Conservation (phyloP, 345 rosid species). For the Pistacia atlantica region DNA sequence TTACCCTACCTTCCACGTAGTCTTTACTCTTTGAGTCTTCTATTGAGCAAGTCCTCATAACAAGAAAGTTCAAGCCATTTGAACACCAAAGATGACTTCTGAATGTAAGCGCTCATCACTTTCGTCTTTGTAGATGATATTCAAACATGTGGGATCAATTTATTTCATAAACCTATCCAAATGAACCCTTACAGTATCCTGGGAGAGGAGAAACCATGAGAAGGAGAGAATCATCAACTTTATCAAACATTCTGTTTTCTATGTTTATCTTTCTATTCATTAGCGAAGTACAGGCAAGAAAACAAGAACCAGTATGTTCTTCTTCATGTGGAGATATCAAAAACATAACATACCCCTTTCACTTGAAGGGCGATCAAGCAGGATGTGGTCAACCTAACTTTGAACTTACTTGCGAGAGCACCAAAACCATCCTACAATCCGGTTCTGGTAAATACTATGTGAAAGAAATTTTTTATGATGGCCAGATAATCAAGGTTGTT, state of each 20-base stretch:
- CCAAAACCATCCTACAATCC: slow-evolving; percentile 26
- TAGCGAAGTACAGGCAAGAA: too few species aligned
- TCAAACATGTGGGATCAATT: too few species aligned
- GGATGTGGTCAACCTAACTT: slow-evolving; percentile 30
- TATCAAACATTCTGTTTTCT: slow-evolving; percentile 6
- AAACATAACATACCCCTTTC: slow-evolving; percentile 41
- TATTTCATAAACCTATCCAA: too few species aligned
- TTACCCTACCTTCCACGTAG: too few species aligned
- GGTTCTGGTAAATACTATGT: slow-evolving; percentile 34
- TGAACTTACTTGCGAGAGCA: slow-evolving; percentile 36
- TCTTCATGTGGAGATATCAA: slow-evolving; percentile 45
- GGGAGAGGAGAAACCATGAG: slow-evolving; percentile 3
- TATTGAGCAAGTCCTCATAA: too few species aligned
- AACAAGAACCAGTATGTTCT: slow-evolving; percentile 22
- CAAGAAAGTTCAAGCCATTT: too few species aligned
- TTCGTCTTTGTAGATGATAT: too few species aligned
- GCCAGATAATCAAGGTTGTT: slow-evolving; percentile 14
- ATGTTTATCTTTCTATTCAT: slow-evolving; percentile 17
- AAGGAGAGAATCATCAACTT: not conserved
- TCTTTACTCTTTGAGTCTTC: too few species aligned
- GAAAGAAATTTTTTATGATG: slow-evolving; percentile 27
- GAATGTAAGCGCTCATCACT: too few species aligned
- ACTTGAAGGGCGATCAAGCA: slow-evolving; percentile 30
- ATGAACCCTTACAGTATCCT: too few species aligned
- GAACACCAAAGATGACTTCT: too few species aligned